phyloP scores from a whole-genome alignment of 2,329 filamentous ascomycete genomes.

The Colletotrichum shisoi region DNA sequence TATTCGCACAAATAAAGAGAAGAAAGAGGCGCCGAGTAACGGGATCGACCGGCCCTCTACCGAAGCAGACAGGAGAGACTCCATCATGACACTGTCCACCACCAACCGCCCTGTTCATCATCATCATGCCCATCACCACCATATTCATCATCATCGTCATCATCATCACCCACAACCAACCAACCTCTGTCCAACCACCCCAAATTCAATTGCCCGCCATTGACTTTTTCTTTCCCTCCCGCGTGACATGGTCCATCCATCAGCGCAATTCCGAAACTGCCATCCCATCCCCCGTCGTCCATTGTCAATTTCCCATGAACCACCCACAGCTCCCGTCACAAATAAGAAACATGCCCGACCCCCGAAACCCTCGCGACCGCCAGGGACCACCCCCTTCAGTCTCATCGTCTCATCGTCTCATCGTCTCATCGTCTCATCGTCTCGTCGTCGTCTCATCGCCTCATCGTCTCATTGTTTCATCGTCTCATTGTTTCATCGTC shows the following conservation, averaged over 20 bases:
- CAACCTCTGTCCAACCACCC: background rate
- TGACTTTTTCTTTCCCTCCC: background rate
- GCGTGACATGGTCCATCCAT: background rate
- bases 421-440: background rate
- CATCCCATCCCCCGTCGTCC: background rate
- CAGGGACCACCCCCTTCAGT: conserved; percentile 2
- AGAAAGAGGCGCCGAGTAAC: background rate
- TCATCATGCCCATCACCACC: no score
- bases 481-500: no score
- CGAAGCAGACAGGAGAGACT: background rate
- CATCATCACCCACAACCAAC: background rate
- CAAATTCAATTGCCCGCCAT: background rate
- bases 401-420: conserved; percentile 1
- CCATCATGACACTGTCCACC: no score
- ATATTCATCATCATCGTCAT: no score
- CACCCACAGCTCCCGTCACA: background rate
- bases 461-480: no score
- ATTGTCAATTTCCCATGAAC: background rate
- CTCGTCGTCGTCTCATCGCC: background rate
- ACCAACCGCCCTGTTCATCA: no score
- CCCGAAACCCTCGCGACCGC: background rate
- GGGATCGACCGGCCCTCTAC: conserved; percentile 5
- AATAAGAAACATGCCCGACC: conserved; percentile 18
- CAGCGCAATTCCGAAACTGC: conserved; percentile 5
- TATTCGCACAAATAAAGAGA: no score